phyloP scores from a whole-genome alignment of 2,329 filamentous ascomycete genomes.

The Xylaria sp. region DNA sequence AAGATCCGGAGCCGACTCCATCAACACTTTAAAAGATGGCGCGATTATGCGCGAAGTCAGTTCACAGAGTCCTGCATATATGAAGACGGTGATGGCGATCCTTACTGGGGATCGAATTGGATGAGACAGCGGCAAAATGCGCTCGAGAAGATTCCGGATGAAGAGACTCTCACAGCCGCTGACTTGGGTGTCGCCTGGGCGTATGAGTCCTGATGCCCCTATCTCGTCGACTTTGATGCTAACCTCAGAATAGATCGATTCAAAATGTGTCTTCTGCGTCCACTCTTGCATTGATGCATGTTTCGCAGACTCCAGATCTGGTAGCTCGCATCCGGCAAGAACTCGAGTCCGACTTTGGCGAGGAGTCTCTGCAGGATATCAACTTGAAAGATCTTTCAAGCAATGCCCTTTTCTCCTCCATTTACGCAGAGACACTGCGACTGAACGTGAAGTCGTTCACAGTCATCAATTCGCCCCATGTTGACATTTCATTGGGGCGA shows the following conservation, averaged over 20 bases:
- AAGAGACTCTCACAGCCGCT: conserved; percentile 3
- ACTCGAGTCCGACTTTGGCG: background rate
- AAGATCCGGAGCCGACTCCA: background rate
- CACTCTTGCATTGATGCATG: background rate
- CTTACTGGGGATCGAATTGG: conserved; percentile 15
- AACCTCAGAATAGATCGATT: background rate
- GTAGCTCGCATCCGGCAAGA: background rate
- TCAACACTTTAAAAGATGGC: background rate
- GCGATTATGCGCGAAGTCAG: background rate
- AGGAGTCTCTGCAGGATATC: background rate
- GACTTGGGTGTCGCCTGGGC: conserved; percentile 10
- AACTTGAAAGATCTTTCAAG: background rate
- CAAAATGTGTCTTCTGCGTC: background rate
- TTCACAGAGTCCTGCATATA: background rate
- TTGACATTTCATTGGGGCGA: conserved; percentile 10
- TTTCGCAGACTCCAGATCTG: background rate
- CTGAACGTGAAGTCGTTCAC: conserved; percentile 8
- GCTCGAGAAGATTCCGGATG: background rate
- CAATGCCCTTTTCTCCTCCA: conserved; percentile 6
- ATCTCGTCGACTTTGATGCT: background rate
- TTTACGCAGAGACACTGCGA: conserved; percentile 19
- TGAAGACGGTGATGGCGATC: conserved; percentile 13
- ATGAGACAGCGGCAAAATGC: conserved; percentile 5
- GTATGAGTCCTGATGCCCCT: background rate
- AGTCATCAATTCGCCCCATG: conserved; percentile 6